Evolutionary conservation across 495 filamentous ascomycete species (phyloP).

Genomic region (Trichoderma parareesei): DNA sequence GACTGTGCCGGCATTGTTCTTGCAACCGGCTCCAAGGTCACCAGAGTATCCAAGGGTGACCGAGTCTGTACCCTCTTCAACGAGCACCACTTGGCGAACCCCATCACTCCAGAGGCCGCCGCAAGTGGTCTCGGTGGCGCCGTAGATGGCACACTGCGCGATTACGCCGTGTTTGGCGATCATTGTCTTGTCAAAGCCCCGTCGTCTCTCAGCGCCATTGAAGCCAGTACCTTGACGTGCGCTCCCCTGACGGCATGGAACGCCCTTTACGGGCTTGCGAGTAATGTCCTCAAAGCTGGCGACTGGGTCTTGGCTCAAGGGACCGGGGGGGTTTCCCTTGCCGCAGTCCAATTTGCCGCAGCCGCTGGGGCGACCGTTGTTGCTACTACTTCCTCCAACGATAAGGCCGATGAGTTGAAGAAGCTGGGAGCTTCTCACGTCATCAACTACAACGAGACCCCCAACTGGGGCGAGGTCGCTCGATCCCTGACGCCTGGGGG

Average conservation of each 20-base stretch:
- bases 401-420: slow-evolving; percentile 51
- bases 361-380: slow-evolving; percentile 67
- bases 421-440: slow-evolving; percentile 57
- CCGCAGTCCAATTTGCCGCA: slow-evolving; percentile 59
- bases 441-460: slow-evolving; percentile 37
- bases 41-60: slow-evolving; percentile 56
- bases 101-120: slow-evolving; percentile 32
- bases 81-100: slow-evolving; percentile 56
- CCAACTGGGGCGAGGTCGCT: slow-evolving; percentile 26
- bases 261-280: slow-evolving; percentile 44
- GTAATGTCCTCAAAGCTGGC: slow-evolving; percentile 24
- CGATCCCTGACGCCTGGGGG: slow-evolving; percentile 24
- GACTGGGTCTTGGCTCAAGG: slow-evolving; percentile 28
- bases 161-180: slow-evolving; percentile 62
- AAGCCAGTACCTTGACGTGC: slow-evolving; percentile 37
- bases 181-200: slow-evolving; percentile 58
- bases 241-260: slow-evolving; percentile 37
- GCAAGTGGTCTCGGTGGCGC: slow-evolving; percentile 55
- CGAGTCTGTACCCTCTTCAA: slow-evolving; percentile 66
- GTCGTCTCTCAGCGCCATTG: slow-evolving; percentile 45
- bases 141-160: slow-evolving; percentile 57
- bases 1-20: slow-evolving; percentile 18
- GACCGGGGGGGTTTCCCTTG: slow-evolving; percentile 28
- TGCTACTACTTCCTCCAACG: slow-evolving; percentile 53
- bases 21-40: slow-evolving; percentile 30